Conservation (phyloP, 2,329 filamentous ascomycete genomes). For the Stagonosporopsis cucurbitacearum region DNA sequence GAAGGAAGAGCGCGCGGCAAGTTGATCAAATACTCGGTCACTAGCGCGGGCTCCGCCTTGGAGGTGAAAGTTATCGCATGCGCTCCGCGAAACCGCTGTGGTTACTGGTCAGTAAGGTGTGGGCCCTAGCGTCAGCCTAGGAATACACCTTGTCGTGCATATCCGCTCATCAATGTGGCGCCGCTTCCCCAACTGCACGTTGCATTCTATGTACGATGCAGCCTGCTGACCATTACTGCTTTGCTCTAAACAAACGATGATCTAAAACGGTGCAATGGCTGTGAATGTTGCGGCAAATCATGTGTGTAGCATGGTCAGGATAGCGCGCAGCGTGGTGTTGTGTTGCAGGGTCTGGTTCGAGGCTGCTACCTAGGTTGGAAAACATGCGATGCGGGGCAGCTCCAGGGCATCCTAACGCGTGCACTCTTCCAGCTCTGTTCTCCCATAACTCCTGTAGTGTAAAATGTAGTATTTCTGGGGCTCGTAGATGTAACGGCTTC, state of each 20-base stretch:
- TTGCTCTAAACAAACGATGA: neutral
- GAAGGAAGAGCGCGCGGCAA: slow-evolving; percentile 26
- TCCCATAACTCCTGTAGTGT: neutral
- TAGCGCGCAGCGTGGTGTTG: slow-evolving; percentile 17
- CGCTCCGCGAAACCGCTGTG: slow-evolving; percentile 21
- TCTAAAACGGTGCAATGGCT: neutral
- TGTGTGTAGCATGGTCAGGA: slow-evolving; percentile 16
- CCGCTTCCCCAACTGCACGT: neutral
- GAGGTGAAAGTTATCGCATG: slow-evolving; percentile 13
- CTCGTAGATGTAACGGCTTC: neutral
- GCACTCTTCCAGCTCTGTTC: neutral
- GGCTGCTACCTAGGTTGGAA: slow-evolving; percentile 6
- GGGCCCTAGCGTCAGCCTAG: slow-evolving; percentile 16
- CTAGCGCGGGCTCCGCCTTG: slow-evolving; percentile 25
- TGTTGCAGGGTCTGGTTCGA: slow-evolving; percentile 14
- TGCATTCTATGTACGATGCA: neutral
- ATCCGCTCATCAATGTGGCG: slow-evolving; percentile 1
- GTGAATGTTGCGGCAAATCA: slow-evolving; percentile 12
- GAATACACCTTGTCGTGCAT: slow-evolving; percentile 3
- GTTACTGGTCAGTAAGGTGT: slow-evolving; percentile 10
- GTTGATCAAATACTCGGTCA: slow-evolving; percentile 31
- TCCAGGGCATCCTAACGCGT: neutral
- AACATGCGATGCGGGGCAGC: slow-evolving; percentile 7
- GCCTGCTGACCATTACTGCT: slow-evolving; percentile 5
- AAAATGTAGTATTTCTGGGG: neutral